phyloP scores from a whole-genome alignment of 164 flowering plant genomes.

The Berberis vulgaris region DNA sequence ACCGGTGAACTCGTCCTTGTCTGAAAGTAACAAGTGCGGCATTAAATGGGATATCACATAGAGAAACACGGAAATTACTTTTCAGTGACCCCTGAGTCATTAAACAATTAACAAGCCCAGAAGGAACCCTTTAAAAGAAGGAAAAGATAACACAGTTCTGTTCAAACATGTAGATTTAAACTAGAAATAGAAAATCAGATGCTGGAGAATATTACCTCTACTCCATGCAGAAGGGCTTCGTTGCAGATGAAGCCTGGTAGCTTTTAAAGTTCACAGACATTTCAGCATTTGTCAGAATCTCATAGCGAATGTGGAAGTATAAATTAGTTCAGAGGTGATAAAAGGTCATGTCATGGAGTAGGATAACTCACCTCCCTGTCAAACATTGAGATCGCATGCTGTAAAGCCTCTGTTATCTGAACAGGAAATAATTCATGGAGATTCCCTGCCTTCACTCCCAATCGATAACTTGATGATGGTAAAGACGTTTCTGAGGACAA shows the following conservation, averaged over 20 bases:
- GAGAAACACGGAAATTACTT: not conserved
- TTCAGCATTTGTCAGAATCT: constrained; percentile 6
- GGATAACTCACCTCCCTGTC: constrained; percentile 61
- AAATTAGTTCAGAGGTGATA: not conserved
- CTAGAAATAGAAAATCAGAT: not conserved
- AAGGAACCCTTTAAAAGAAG: not conserved
- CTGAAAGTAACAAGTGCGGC: constrained; percentile 27
- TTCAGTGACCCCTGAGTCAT: not conserved
- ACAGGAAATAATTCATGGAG: constrained; percentile 80
- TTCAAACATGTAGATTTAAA: not conserved
- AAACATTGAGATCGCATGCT: constrained; percentile 53
- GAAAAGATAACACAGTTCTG: not conserved
- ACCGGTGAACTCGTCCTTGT: constrained; percentile 96
- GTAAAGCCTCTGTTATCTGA: constrained; percentile 68
- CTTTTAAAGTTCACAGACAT: constrained; percentile 29
- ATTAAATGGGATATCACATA: not conserved
- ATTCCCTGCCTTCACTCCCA: constrained; percentile 84
- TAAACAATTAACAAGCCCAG: too few relatives aligned
- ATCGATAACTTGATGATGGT: constrained; percentile 88
- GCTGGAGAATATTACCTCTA: constrained; percentile 51
- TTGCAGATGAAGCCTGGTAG: constrained; percentile 79
- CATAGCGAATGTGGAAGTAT: not conserved
- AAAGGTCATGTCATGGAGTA: not conserved
- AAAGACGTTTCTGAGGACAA: constrained; percentile 39
- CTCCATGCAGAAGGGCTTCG: constrained; percentile 91